Evolutionary conservation across 192 early-diverging fungal genomes (phyloP).

Genomic region (Coemansia sp.): DNA sequence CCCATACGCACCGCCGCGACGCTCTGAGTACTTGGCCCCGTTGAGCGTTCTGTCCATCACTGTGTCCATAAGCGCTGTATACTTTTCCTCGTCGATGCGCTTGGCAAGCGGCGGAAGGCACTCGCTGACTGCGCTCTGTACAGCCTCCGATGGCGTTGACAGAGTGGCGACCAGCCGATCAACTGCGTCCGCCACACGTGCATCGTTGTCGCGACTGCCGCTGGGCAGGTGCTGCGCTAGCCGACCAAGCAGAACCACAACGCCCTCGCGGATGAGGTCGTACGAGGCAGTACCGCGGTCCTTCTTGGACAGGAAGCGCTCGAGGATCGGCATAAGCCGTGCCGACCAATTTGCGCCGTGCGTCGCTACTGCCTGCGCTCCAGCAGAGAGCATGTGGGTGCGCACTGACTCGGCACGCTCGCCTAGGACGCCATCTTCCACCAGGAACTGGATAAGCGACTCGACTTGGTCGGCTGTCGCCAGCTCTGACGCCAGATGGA

Average conservation of each 20-base stretch:
- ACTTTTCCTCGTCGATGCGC: conserved; percentile 60
- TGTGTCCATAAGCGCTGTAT: conserved; percentile 59
- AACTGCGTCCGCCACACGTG: conserved; percentile 76
- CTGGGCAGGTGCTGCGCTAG: conserved; percentile 83
- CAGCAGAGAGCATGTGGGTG: conserved; percentile 81
- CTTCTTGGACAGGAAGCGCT: conserved; percentile 72
- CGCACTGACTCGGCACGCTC: conserved; percentile 80
- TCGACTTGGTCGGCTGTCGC: conserved; percentile 54
- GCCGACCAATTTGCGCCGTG: conserved; percentile 69
- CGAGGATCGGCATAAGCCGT: conserved; percentile 73
- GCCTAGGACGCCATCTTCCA: conserved; percentile 80
- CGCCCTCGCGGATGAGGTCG: conserved; percentile 87
- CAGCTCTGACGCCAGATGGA: conserved; percentile 65
- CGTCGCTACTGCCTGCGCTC: conserved; percentile 69
- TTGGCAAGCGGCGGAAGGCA: conserved; percentile 93
- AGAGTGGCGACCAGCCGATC: conserved; percentile 87
- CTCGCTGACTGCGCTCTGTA: conserved; percentile 91
- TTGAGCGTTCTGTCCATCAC: conserved; percentile 72
- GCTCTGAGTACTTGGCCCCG: conserved; percentile 76
- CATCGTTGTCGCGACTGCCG: conserved; percentile 48
- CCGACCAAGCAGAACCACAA: conserved; percentile 90
- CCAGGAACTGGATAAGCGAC: conserved; percentile 73
- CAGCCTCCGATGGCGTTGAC: conserved; percentile 89
- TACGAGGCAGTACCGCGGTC: conserved; percentile 70
- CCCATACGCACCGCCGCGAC: conserved; percentile 94